Evolutionary conservation across 257 asterid species (phyloP), one percentile per base, ranked within the genome.

Genomic region (Solanum piurae): DNA sequence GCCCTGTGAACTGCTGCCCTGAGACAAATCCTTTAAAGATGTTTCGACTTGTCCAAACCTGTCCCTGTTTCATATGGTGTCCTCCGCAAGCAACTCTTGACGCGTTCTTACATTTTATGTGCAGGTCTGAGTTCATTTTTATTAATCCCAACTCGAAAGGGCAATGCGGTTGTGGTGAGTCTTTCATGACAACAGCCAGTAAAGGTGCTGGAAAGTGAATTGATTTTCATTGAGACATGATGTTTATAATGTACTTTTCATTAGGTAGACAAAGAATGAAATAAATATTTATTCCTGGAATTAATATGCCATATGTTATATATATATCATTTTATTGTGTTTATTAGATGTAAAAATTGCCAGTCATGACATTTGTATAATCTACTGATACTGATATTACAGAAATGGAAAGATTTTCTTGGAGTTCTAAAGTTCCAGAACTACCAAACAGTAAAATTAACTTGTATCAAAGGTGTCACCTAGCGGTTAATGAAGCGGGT

Each of bases 121-220:
- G 46, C 88, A 86, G 88, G 80, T 89, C 87, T 55, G 89, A 89
- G 66, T 83, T 40, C 27, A 18, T 83, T 75, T 87, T 64, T 16
- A 87, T 89, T 68, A 89, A 89, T 73, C 91, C 89, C 31, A 89
- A 89, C 34, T 85, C 91, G 5, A 87, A 83, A 74, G 89, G 89
- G 72, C 86, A 89, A 52, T 87, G 89, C 42, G 91, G 91, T 74
- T 89, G 91, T 87, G 91, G 91, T 7, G 89, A 86, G 20, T 89
- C 91, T 46, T 89, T 89, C 69, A 86, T 83, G 89, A 83, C 89
- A 68, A 29, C 88, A 86, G 9, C 69, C 1, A 42, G 83, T 86
- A 71, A 18, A 27, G 88, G 83, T 46, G 64, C 88, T 33, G 46
- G 44, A 86, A 86, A 72, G 38, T 75, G 73, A 86, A 8, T 46